These are phyloP conservation scores for Aspergillus spinulosporus DNA, from an alignment of 2,329 filamentous ascomycete species.

Conservation along the genomic window DNA sequence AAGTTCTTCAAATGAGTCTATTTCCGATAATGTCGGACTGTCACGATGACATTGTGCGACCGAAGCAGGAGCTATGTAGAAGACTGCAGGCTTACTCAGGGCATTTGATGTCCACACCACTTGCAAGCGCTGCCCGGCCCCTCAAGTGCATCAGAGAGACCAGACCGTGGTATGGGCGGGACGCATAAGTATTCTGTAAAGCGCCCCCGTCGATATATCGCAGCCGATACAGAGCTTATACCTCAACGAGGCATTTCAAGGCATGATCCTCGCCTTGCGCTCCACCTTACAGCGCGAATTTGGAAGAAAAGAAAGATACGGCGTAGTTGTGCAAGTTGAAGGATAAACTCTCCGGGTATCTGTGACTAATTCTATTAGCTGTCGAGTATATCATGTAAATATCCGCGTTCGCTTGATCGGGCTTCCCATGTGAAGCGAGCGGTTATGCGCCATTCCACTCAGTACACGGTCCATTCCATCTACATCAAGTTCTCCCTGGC, in stretches of 20 bases:
- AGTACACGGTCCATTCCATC: slow-evolving; percentile 51
- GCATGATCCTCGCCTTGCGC: slow-evolving; percentile 54
- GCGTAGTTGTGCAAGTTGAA: neutral
- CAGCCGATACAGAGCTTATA: slow-evolving; percentile 55
- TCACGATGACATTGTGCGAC: neutral
- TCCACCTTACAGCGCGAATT: slow-evolving; percentile 54
- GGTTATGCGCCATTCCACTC: slow-evolving; percentile 42
- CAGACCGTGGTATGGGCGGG: slow-evolving; percentile 13
- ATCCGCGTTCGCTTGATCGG: slow-evolving; percentile 40
- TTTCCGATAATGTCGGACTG: too few species aligned
- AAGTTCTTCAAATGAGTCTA: neutral
- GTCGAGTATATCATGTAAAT: slow-evolving; percentile 30
- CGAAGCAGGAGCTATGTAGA: neutral
- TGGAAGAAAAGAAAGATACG: neutral
- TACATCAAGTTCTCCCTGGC: slow-evolving; percentile 47
- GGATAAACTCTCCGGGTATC: slow-evolving; percentile 28
- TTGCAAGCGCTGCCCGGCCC: slow-evolving; percentile 7
- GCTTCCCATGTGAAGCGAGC: slow-evolving; percentile 36
- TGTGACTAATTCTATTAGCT: slow-evolving; percentile 18
- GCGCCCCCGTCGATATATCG: slow-evolving; percentile 46
- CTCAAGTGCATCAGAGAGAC: slow-evolving; percentile 1
- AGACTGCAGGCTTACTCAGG: neutral
- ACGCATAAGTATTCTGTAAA: neutral
- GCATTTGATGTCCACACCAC: slow-evolving; percentile 13
- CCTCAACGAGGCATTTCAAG: slow-evolving; percentile 45